Percentiles rank a stretch among this genome's conserved stretches.
These are phyloP conservation scores for Microcyclospora tardicrescens DNA, from an alignment of 2,329 filamentous ascomycete genomes.

Conservation along the genomic window DNA sequence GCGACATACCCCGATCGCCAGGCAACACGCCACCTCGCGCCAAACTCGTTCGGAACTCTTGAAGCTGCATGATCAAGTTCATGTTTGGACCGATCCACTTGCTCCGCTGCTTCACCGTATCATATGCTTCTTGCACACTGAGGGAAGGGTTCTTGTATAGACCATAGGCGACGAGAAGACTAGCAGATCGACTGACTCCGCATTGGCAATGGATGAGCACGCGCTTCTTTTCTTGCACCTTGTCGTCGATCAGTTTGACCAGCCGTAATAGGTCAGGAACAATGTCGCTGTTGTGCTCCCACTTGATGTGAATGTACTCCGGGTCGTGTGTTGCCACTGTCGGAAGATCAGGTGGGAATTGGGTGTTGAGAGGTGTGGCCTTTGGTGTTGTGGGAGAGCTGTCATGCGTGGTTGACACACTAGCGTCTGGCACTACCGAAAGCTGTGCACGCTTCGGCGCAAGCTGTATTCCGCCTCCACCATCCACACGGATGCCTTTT, in stretches of 20 bases:
- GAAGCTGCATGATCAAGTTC: conserved; percentile 80
- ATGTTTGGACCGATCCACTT: conserved; percentile 86
- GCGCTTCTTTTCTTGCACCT: conserved; percentile 59
- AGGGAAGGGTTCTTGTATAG: conserved; percentile 64
- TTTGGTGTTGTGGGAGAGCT: conserved; percentile 40
- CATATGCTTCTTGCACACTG: conserved; percentile 72
- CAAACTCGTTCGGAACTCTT: conserved; percentile 53
- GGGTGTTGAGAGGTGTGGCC: conserved; percentile 33
- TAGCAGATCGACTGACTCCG: conserved; percentile 72
- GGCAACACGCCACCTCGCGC: conserved; percentile 22
- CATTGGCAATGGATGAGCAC: conserved; percentile 78
- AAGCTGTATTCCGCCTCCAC: conserved; percentile 22
- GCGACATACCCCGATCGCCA: conserved; percentile 19
- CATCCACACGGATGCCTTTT: conserved; percentile 15
- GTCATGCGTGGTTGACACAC: conserved; percentile 3
- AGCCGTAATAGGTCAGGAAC: conserved; percentile 61
- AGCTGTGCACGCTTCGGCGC: conserved; percentile 15
- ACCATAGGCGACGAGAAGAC: conserved; percentile 75
- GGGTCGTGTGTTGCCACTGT: conserved; percentile 34
- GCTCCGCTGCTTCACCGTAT: conserved; percentile 66
- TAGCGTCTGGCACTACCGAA: neutral
- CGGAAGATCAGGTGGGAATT: conserved; percentile 3
- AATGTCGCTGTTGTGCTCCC: conserved; percentile 84
- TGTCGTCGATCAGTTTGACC: conserved; percentile 62
- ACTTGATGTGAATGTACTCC: conserved; percentile 76